Evolutionary conservation across 2,329 filamentous ascomycete species (phyloP).

Genomic region (Juglanconis juglandina): DNA sequence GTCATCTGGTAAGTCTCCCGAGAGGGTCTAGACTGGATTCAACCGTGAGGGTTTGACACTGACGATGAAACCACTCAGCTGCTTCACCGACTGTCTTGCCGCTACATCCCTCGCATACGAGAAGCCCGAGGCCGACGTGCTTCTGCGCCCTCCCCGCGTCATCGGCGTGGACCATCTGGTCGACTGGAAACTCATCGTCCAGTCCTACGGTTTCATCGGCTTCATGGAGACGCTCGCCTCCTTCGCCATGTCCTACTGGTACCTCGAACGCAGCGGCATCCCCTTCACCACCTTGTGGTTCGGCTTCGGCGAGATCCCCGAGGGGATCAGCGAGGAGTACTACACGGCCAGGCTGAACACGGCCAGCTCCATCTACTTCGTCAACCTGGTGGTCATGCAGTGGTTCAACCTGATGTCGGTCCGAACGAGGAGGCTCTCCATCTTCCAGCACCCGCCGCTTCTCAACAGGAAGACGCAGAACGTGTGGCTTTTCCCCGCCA

Average conservation of each 20-base stretch:
- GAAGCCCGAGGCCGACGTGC: constrained; percentile 70
- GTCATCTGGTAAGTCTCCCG: constrained; percentile 52
- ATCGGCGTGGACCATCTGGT: constrained; percentile 69
- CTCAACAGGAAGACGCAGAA: constrained; percentile 66
- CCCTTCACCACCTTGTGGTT: constrained; percentile 66
- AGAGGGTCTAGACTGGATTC: neutral
- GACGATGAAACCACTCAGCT: constrained; percentile 35
- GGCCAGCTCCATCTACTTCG: constrained; percentile 73
- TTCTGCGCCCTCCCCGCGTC: constrained; percentile 65
- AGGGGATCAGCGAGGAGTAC: constrained; percentile 48
- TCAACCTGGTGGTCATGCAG: constrained; percentile 79
- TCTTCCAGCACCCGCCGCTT: constrained; percentile 69
- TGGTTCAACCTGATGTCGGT: constrained; percentile 73
- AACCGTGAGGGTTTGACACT: too few relatives aligned
- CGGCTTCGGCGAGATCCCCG: constrained; percentile 55
- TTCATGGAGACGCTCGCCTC: constrained; percentile 57
- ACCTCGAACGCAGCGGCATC: constrained; percentile 59
- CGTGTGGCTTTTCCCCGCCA: constrained; percentile 65
- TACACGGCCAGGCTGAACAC: constrained; percentile 56
- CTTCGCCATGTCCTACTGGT: constrained; percentile 67
- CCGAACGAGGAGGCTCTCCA: constrained; percentile 60
- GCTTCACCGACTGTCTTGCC: constrained; percentile 73
- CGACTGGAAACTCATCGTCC: constrained; percentile 67
- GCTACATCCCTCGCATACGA: constrained; percentile 75
- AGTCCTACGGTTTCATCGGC: constrained; percentile 70